Conservation (phyloP, 2,329 filamentous ascomycete genomes). For the Madurella fahalii region DNA sequence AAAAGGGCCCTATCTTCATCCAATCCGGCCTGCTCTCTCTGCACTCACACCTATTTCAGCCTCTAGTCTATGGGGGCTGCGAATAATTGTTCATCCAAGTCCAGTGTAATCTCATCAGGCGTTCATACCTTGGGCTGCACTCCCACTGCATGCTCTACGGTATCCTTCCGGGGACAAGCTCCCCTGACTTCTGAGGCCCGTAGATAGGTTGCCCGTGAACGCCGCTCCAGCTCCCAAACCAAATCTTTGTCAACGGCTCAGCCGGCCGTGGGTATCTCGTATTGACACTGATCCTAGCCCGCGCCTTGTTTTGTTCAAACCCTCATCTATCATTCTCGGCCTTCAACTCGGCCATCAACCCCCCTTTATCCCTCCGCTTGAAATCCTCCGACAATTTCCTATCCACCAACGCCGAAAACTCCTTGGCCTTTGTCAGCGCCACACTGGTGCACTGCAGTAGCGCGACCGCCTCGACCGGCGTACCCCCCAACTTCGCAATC, state of each 20-base stretch:
- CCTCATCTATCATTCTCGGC: conserved; percentile 78
- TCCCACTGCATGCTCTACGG: too few species aligned
- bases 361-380: conserved; percentile 72
- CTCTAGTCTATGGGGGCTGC: too few species aligned
- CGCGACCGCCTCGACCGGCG: conserved; percentile 71
- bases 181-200: too few species aligned
- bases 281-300: conserved; percentile 22
- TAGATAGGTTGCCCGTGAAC: too few species aligned
- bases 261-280: conserved; percentile 36
- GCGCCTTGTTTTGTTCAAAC: conserved; percentile 15
- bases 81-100: too few species aligned
- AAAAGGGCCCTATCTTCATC: too few species aligned
- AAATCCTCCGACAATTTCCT: conserved; percentile 71
- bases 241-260: conserved; percentile 3
- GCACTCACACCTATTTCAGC: too few species aligned
- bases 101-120: too few species aligned
- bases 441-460: conserved; percentile 72
- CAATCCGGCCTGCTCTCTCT: too few species aligned
- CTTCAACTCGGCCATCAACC: conserved; percentile 70
- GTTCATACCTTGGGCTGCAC: too few species aligned
- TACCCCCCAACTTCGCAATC: conserved; percentile 84
- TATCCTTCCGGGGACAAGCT: too few species aligned
- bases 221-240: background rate
- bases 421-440: conserved; percentile 75
- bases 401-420: conserved; percentile 71